Percentiles rank a stretch among this genome's conserved stretches.
phyloP scores from a whole-genome alignment of 2,329 filamentous ascomycete species.

The Simplicillium sp. region DNA sequence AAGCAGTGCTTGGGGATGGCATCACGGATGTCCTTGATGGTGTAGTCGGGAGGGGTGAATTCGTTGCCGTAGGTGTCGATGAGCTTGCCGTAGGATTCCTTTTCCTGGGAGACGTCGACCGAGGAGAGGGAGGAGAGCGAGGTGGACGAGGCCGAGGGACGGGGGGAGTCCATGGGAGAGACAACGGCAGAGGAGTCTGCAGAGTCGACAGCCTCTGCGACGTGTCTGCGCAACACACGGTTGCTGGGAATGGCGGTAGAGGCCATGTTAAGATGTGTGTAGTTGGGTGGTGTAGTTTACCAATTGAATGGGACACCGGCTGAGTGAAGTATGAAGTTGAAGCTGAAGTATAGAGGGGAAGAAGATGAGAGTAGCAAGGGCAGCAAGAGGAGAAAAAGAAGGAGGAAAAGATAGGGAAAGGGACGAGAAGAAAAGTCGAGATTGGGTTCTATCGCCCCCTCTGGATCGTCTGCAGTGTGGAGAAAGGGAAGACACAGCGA shows the following conservation, averaged over 20 bases:
- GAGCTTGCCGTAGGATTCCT: slow-evolving; percentile 51
- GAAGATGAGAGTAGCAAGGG: background rate
- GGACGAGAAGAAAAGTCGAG: slow-evolving; percentile 3
- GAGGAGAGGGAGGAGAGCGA: slow-evolving; percentile 86
- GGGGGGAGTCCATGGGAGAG: slow-evolving; percentile 51
- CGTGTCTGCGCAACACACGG: slow-evolving; percentile 37
- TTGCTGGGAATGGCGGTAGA: slow-evolving; percentile 31
- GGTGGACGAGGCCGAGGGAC: slow-evolving; percentile 66
- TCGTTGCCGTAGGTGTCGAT: slow-evolving; percentile 91
- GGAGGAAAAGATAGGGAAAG: background rate
- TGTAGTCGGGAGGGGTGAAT: slow-evolving; percentile 89
- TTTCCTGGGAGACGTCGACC: slow-evolving; percentile 35
- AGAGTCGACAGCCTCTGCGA: slow-evolving; percentile 37
- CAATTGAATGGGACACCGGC: background rate
- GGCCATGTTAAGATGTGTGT: slow-evolving; percentile 29
- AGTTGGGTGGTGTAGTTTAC: slow-evolving; percentile 2
- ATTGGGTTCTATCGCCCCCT: background rate
- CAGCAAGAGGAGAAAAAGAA: background rate
- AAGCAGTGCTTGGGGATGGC: slow-evolving; percentile 98
- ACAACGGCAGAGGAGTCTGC: slow-evolving; percentile 45
- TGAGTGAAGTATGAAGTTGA: no score
- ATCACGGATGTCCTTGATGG: slow-evolving; percentile 94
- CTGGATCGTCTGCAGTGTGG: slow-evolving; percentile 3
- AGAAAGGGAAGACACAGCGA: slow-evolving; percentile 3
- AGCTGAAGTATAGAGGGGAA: background rate